Conservation (phyloP, 202 grass and related monocot species). For the Elaeis oleifera region DNA sequence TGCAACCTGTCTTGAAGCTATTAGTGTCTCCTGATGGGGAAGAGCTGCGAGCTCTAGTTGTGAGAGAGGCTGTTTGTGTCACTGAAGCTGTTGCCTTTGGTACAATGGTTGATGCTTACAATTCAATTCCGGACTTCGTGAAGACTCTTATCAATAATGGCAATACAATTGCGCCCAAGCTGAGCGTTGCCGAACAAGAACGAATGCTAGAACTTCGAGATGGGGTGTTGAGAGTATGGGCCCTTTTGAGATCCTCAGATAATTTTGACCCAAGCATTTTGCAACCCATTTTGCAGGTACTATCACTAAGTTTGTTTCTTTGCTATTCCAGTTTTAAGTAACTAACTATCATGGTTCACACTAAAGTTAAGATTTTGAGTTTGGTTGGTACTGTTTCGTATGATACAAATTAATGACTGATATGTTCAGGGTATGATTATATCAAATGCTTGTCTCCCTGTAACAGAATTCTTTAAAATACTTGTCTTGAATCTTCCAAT, state of each 20-base stretch:
- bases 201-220: slow-evolving; percentile 72
- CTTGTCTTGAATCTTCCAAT: too few species aligned
- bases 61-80: slow-evolving; percentile 85
- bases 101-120: slow-evolving; percentile 62
- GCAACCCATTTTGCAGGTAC: slow-evolving; percentile 83
- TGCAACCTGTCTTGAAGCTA: slow-evolving; percentile 89
- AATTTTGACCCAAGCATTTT: slow-evolving; percentile 87
- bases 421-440: too few species aligned
- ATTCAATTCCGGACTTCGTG: slow-evolving; percentile 51
- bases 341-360: too few species aligned
- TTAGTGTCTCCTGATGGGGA: slow-evolving; percentile 69
- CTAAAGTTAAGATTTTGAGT: too few species aligned
- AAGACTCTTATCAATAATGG: slow-evolving; percentile 63
- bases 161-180: slow-evolving; percentile 44
- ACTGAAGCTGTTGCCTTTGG: slow-evolving; percentile 77
- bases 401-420: too few species aligned
- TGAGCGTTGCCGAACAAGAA: slow-evolving; percentile 53
- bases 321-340: not conserved
- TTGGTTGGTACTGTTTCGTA: too few species aligned
- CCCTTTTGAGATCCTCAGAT: slow-evolving; percentile 73
- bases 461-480: too few species aligned
- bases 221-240: slow-evolving; percentile 71
- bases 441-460: too few species aligned
- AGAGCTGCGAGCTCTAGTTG: slow-evolving; percentile 62
- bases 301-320: not conserved